Evolutionary conservation across 768 basidiomycete genomes (phyloP).

Genomic region (Phlegmacium glaucopus): DNA sequence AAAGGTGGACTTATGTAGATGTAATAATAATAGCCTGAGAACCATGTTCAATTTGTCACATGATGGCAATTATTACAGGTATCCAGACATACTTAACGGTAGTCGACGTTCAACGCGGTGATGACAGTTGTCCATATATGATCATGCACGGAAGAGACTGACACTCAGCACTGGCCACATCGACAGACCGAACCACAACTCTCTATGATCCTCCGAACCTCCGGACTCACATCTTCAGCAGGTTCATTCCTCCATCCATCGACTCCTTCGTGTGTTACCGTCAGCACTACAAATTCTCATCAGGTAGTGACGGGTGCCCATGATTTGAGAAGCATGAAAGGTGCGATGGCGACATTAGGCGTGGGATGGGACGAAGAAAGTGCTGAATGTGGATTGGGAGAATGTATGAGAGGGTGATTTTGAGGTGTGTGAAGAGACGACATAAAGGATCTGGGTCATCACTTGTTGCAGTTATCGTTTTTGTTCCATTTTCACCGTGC

Average conservation of each 20-base stretch:
- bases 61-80: too few relatives aligned
- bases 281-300: slow-evolving; percentile 26
- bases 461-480: too few relatives aligned
- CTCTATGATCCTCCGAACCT: slow-evolving; percentile 68
- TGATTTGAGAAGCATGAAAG: slow-evolving; percentile 67
- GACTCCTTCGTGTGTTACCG: slow-evolving; percentile 61
- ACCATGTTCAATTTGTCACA: too few relatives aligned
- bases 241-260: slow-evolving; percentile 54
- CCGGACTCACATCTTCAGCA: slow-evolving; percentile 28
- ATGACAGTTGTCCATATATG: too few relatives aligned
- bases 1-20: too few relatives aligned
- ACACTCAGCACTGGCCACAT: slow-evolving; percentile 53
- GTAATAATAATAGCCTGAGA: too few relatives aligned
- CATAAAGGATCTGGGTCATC: background rate
- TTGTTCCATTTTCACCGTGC: too few relatives aligned
- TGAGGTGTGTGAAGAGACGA: slow-evolving; percentile 48
- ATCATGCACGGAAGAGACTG: too few relatives aligned
- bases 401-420: slow-evolving; percentile 59
- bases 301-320: slow-evolving; percentile 73
- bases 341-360: slow-evolving; percentile 62
- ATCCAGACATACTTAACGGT: too few relatives aligned
- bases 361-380: slow-evolving; percentile 55
- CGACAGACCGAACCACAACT: slow-evolving; percentile 72
- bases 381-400: slow-evolving; percentile 58
- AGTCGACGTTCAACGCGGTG: slow-evolving; percentile 9